These are phyloP conservation scores for Hysterangium stoloniferum DNA, from an alignment of 768 basidiomycete genomes.

Conservation along the genomic window DNA sequence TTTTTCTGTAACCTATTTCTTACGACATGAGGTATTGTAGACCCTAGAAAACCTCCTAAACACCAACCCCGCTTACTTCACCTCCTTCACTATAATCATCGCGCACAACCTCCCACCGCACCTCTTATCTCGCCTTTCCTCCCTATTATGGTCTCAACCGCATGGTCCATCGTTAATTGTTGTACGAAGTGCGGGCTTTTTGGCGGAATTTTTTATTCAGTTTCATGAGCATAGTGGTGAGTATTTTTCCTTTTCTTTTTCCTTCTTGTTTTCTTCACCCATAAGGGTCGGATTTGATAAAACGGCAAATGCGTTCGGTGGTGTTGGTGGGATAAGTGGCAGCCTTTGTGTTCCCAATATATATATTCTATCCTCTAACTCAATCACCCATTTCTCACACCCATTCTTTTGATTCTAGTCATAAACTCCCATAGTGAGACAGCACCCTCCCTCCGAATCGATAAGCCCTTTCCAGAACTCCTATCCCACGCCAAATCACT, in stretches of 20 bases:
- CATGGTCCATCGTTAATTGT: constrained; percentile 61
- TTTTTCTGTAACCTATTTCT: background rate
- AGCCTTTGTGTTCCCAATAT: background rate
- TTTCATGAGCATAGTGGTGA: constrained; percentile 80
- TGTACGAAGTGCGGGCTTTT: constrained; percentile 81
- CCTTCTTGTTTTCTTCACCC: too few relatives aligned
- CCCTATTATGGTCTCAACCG: constrained; percentile 60
- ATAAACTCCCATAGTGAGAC: constrained; percentile 83
- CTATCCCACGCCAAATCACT: constrained; percentile 62
- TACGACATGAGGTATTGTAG: constrained; percentile 12
- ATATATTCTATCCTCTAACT: background rate
- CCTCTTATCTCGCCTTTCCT: constrained; percentile 50
- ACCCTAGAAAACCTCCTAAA: constrained; percentile 53
- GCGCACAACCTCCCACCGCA: constrained; percentile 66
- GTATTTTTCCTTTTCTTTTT: constrained; percentile 21
- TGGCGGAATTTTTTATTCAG: constrained; percentile 84
- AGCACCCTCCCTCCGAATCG: constrained; percentile 70
- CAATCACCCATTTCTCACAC: background rate
- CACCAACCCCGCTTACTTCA: constrained; percentile 42
- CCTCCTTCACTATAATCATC: constrained; percentile 72
- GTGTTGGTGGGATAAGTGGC: too few relatives aligned
- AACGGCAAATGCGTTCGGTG: too few relatives aligned
- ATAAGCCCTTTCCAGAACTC: constrained; percentile 81
- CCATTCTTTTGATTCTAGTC: constrained; percentile 37
- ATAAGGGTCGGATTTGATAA: background rate